These are phyloP conservation scores for Myriosclerotinia duriaeana DNA, from an alignment of 2,329 filamentous ascomycete species.

Conservation along the genomic window DNA sequence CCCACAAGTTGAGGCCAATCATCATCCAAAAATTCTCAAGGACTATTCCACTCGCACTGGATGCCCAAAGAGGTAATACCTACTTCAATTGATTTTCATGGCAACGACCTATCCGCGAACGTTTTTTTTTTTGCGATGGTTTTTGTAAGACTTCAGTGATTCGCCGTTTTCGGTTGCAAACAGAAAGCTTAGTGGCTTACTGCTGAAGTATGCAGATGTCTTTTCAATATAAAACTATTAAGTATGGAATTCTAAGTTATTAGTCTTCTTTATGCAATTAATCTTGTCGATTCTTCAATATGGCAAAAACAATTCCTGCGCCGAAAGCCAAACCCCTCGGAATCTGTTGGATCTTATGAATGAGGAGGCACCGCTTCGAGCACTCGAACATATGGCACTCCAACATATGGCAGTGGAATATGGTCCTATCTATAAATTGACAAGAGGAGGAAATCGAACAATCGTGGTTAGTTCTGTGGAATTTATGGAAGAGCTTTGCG, in stretches of 20 bases:
- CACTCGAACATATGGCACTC: constrained; percentile 17
- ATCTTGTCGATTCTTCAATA: background rate
- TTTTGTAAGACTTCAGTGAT: background rate
- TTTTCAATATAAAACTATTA: background rate
- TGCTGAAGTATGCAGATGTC: background rate
- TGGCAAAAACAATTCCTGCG: background rate
- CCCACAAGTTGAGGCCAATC: background rate
- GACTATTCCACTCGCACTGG: background rate
- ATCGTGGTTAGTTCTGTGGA: constrained; percentile 5
- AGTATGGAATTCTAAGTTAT: background rate
- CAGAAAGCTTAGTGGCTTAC: background rate
- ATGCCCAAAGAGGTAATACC: background rate
- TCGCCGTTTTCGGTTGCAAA: background rate
- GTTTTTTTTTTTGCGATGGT: background rate
- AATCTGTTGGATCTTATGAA: background rate
- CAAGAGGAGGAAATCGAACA: background rate
- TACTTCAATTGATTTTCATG: background rate
- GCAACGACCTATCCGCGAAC: background rate
- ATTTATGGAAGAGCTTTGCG: constrained; percentile 8
- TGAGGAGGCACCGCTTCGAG: constrained; percentile 2
- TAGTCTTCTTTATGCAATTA: background rate
- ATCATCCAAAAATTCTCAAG: background rate
- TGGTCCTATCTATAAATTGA: constrained; percentile 13
- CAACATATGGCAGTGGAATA: constrained; percentile 8
- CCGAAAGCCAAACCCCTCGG: background rate